A percentile compares a stretch with the other conserved stretches of the same genome.
These are phyloP conservation scores for Verticillium dahliae DNA, from an alignment of 2,329 filamentous ascomycete genomes.

Conservation along the genomic window DNA sequence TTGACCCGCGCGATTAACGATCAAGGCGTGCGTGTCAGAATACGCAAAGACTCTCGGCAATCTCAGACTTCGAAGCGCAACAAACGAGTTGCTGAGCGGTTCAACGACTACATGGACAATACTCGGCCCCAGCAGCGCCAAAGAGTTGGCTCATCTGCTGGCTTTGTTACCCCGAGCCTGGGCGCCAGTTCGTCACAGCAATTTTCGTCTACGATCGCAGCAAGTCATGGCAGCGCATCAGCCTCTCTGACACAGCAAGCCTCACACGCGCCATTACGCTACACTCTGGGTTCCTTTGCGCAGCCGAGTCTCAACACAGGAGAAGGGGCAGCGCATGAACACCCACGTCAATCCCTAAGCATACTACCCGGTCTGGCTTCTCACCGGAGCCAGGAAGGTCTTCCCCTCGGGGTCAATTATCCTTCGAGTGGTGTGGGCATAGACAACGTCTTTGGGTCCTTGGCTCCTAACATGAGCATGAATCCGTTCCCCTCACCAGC, in stretches of 20 bases:
- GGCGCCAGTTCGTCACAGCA: neutral
- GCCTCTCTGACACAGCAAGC: neutral
- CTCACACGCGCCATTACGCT: neutral
- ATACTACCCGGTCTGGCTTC: neutral
- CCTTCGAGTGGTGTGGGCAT: neutral
- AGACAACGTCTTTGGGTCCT: neutral
- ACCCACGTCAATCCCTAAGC: neutral
- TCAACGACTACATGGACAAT: neutral
- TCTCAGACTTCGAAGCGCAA: conserved; percentile 41
- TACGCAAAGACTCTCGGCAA: conserved; percentile 71
- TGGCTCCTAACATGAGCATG: neutral
- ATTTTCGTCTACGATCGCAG: neutral
- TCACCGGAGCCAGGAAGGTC: neutral
- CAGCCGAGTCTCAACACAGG: neutral
- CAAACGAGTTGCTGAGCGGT: conserved; percentile 3
- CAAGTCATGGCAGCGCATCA: neutral
- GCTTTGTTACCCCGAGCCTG: neutral
- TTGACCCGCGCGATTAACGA: conserved; percentile 79
- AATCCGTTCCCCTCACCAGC: neutral
- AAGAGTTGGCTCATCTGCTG: neutral
- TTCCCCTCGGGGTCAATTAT: neutral
- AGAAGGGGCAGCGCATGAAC: neutral
- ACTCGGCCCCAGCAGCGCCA: neutral
- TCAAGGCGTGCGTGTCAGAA: conserved; percentile 74
- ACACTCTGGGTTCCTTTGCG: neutral